A percentile compares a stretch with the other conserved stretches of the same genome.
Conservation (phyloP, 2,329 filamentous ascomycete species). For the Exophiala mesophila region DNA sequence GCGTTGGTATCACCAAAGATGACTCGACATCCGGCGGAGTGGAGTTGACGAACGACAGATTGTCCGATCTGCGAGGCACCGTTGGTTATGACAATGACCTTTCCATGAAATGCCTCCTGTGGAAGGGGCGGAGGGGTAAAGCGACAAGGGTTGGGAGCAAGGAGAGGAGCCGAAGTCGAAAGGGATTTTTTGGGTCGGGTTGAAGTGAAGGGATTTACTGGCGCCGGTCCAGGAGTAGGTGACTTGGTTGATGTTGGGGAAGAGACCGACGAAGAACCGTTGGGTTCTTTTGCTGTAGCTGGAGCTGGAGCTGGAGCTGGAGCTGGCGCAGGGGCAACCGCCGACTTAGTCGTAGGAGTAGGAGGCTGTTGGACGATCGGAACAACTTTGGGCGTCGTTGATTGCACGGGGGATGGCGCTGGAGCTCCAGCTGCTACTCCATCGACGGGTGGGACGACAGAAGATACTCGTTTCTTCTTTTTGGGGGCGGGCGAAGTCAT, state of each 20-base stretch:
- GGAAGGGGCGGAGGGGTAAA: constrained; percentile 19
- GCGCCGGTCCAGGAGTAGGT: constrained; percentile 1
- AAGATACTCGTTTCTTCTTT: constrained; percentile 21
- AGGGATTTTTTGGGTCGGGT: constrained; percentile 19
- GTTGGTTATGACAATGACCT: constrained; percentile 23
- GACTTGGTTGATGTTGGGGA: constrained; percentile 12
- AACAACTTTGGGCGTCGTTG: constrained; percentile 11
- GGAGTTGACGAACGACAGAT: constrained; percentile 37
- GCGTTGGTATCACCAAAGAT: constrained; percentile 42
- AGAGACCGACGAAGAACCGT: neutral
- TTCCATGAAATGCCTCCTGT: constrained; percentile 19
- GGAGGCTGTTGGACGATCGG: constrained; percentile 8
- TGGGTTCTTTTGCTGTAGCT: constrained; percentile 1
- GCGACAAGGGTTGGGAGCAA: constrained; percentile 18
- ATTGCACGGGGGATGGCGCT: constrained; percentile 1
- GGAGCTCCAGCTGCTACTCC: neutral
- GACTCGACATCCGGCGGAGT: constrained; percentile 37
- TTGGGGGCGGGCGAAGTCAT: constrained; percentile 6
- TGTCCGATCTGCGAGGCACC: constrained; percentile 43
- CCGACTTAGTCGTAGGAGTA: neutral
- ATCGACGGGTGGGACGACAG: constrained; percentile 5
- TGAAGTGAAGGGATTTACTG: constrained; percentile 15
- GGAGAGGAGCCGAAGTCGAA: constrained; percentile 11
- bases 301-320: neutral
- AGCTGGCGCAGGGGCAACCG: neutral